Base-by-base conservation (phyloP, 257 asterid genomes). In the Lithospermum erythrorhizon region DNA sequence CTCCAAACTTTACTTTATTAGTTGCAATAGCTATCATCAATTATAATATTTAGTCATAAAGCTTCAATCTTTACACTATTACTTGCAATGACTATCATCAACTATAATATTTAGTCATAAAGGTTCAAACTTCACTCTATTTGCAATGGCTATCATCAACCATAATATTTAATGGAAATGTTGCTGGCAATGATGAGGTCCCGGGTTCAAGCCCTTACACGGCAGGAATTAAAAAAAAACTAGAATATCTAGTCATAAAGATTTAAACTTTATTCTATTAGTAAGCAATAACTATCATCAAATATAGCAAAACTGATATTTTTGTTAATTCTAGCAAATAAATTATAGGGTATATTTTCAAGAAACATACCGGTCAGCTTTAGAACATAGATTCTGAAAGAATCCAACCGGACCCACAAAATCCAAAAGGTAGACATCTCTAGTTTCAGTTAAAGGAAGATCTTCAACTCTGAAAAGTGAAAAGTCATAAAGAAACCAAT, bases 321-420 rank as follows among this genome's bases (percentile, higher is more conserved):
- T 30, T 58, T 19, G n/a, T 25, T n/a, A 51, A 41, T 13, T 41
- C 18, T 13, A 41, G 49, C 18, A 54, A 30, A 22, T 22, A 58
- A 53, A 0, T 29, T 56, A 20, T 10, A 32, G 6, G 20, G 20
- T 9, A 51, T 30, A 57, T 59, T 3, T 32, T 18, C 51, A 65
- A 25, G 13, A 60, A 67, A 62, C 16, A 37, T 60, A 73, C 97
- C 83, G 68, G 63, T 63, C 78, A 67, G 81, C 97, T 74, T 71
- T 71, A 16, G 79, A 62, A 51, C 93, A 80, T 45, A 90, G 83
- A 68, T 72, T 71, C 55, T 81, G 81, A 63, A 87, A 67, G 72
- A 90, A 90, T 65, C 87, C 87, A 32, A 94, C 70, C 2, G 96
- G 95, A 5, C 96, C 97, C 79, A 90, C 95, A 70, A 87, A 90